A percentile compares a stretch with the other conserved stretches of the same genome.
These are phyloP conservation scores for Simmondsia chinensis DNA, from an alignment of 148 eudicot genomes.

Conservation along the genomic window DNA sequence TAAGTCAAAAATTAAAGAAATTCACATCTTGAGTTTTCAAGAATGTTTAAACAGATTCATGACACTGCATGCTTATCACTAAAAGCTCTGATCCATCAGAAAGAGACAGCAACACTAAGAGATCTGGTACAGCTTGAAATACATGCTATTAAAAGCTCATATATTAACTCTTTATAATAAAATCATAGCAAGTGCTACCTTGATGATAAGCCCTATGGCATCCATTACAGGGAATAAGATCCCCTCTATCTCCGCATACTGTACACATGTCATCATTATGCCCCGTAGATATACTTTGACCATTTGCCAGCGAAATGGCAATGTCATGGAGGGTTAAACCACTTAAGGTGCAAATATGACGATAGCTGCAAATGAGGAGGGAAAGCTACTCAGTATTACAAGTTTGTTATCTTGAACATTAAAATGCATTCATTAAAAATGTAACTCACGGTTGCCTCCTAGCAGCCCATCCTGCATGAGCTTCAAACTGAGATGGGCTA, in stretches of 20 bases:
- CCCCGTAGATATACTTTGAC: constrained; percentile 54
- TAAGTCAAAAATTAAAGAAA: too few relatives aligned
- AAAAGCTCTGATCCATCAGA: too few relatives aligned
- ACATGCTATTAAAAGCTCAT: too few relatives aligned
- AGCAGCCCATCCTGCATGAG: constrained; percentile 97
- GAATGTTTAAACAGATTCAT: too few relatives aligned
- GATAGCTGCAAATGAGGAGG: constrained; percentile 41
- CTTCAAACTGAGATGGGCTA: constrained; percentile 94
- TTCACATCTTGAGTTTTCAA: too few relatives aligned
- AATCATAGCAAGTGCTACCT: constrained; percentile 16
- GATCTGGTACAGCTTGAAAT: too few relatives aligned
- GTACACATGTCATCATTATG: constrained; percentile 94
- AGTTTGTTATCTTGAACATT: background rate
- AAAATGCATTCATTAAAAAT: too few relatives aligned
- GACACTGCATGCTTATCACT: too few relatives aligned
- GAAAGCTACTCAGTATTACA: background rate
- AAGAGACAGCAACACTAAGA: too few relatives aligned
- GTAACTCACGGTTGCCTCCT: constrained; percentile 94
- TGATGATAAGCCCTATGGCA: constrained; percentile 59
- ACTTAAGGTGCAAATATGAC: constrained; percentile 65
- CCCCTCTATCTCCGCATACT: constrained; percentile 83
- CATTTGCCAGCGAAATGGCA: constrained; percentile 71
- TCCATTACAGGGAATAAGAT: constrained; percentile 61
- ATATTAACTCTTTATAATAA: too few relatives aligned
- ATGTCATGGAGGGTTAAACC: constrained; percentile 88